phyloP scores from a whole-genome alignment of 2,329 filamentous ascomycete genomes.

The Ascomycota sp. region DNA sequence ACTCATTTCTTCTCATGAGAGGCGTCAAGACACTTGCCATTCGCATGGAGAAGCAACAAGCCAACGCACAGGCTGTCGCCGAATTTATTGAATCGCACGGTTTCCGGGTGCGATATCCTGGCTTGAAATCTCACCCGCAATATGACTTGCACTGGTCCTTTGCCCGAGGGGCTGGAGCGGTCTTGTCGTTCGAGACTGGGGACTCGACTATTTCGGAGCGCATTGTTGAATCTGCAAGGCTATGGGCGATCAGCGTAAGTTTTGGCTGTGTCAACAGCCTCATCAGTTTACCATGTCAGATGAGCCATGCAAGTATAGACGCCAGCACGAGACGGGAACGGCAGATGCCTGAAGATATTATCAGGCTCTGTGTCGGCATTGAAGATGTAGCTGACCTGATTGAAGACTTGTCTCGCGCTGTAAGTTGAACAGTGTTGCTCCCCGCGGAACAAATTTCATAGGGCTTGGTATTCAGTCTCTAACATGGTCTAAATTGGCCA shows the following conservation, averaged over 20 bases:
- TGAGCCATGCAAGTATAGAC: conserved; percentile 98
- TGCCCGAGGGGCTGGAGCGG: conserved; percentile 82
- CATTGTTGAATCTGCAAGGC: conserved; percentile 77
- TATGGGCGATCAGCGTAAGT: conserved; percentile 92
- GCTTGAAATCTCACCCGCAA: conserved; percentile 83
- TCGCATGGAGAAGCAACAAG: conserved; percentile 96
- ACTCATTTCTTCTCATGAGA: conserved; percentile 86
- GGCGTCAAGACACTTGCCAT: conserved; percentile 94
- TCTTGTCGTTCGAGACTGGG: conserved; percentile 90
- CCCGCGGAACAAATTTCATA: no score
- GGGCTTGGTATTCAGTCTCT: not conserved
- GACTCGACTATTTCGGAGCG: conserved; percentile 66
- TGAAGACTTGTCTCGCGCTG: conserved; percentile 77
- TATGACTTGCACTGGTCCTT: conserved; percentile 93
- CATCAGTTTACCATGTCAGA: conserved; percentile 98
- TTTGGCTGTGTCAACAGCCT: conserved; percentile 97
- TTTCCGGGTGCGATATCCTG: conserved; percentile 89
- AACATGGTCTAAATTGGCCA: conserved; percentile 10
- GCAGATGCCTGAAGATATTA: conserved; percentile 91
- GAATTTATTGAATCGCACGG: conserved; percentile 79
- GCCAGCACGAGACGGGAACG: conserved; percentile 77
- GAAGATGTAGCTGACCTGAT: conserved; percentile 83
- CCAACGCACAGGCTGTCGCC: conserved; percentile 77
- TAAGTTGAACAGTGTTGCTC: conserved; percentile 37
- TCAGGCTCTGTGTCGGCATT: conserved; percentile 86